Evolutionary conservation across 331 rosid genomes (phyloP).

Genomic region (Quercus tomentella): DNA sequence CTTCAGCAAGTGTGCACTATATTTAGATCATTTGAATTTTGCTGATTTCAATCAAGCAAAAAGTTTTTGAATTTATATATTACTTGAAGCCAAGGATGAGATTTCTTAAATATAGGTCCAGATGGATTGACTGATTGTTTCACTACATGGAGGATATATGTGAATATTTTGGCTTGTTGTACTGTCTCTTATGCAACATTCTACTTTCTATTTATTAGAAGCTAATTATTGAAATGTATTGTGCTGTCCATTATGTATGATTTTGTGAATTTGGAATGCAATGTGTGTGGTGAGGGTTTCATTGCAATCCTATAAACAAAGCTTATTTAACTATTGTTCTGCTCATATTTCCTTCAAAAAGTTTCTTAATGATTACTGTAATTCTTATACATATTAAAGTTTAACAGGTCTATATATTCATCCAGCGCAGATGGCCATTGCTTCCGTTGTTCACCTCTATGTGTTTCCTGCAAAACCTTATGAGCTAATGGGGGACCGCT

Average conservation of each 20-base stretch:
- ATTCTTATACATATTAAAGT: conserved; percentile 16
- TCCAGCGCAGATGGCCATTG: conserved; percentile 96
- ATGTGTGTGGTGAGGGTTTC: neutral
- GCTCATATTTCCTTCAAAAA: neutral
- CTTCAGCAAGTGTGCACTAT: neutral
- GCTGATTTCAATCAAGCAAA: neutral
- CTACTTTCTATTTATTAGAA: neutral
- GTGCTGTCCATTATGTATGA: neutral
- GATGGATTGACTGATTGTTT: neutral
- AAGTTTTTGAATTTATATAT: neutral
- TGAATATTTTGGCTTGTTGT: neutral
- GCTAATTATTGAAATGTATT: neutral
- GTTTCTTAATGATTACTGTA: neutral
- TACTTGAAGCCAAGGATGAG: neutral
- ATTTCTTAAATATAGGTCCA: neutral
- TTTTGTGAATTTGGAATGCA: neutral
- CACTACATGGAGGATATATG: neutral
- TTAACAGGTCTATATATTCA: conserved; percentile 53
- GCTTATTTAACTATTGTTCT: neutral
- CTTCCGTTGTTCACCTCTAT: conserved; percentile 89
- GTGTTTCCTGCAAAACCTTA: conserved; percentile 98
- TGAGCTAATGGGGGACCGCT: conserved; percentile 87
- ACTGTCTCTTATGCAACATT: neutral
- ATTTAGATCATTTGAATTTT: neutral
- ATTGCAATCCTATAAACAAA: neutral